These are phyloP conservation scores for Coleophoma cylindrospora DNA, from an alignment of 2,329 filamentous ascomycete species.

Conservation along the genomic window DNA sequence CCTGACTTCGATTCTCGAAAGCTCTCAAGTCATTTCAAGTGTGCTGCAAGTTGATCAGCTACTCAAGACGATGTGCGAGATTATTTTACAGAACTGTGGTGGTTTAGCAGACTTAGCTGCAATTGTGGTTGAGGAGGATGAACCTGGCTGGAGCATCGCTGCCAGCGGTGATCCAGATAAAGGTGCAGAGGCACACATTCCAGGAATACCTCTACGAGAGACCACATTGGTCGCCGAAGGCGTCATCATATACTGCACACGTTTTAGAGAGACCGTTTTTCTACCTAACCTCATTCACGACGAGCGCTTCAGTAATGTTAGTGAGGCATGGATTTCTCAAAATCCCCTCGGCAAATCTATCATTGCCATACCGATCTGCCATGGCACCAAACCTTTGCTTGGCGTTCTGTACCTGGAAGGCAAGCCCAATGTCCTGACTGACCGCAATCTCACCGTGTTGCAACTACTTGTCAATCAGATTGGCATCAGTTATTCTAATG, in stretches of 20 bases:
- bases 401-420: constrained; percentile 75
- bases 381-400: constrained; percentile 64
- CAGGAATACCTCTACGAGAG: constrained; percentile 58
- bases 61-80: constrained; percentile 75
- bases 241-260: constrained; percentile 70
- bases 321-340: constrained; percentile 59
- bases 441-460: constrained; percentile 62
- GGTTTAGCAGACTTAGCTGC: constrained; percentile 65
- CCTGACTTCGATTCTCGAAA: constrained; percentile 71
- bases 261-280: constrained; percentile 72
- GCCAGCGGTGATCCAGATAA: constrained; percentile 68
- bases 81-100: constrained; percentile 73
- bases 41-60: constrained; percentile 71
- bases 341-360: constrained; percentile 69
- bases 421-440: constrained; percentile 70
- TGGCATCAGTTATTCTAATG: constrained; percentile 65
- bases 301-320: constrained; percentile 73
- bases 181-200: constrained; percentile 61
- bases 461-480: constrained; percentile 76
- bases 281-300: constrained; percentile 69
- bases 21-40: constrained; percentile 75
- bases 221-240: constrained; percentile 70
- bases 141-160: constrained; percentile 59
- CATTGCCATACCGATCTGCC: constrained; percentile 74
- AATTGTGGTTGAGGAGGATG: constrained; percentile 64